These are phyloP conservation scores for Fistulina hepatica DNA, from an alignment of 1,284 basidiomycete genomes.

Conservation along the genomic window DNA sequence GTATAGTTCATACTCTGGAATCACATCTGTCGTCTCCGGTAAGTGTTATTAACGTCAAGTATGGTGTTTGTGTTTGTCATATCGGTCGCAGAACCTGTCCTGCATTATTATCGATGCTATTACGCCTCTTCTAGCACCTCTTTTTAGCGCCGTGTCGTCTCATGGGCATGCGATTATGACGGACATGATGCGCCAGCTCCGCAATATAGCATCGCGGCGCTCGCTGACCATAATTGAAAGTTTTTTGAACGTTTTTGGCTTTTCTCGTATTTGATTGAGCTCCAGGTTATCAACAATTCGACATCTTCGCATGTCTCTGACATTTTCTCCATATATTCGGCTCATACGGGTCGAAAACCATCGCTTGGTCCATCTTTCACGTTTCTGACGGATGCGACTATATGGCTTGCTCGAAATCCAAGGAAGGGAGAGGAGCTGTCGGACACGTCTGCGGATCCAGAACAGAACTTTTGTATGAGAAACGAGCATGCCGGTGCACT, in stretches of 20 bases:
- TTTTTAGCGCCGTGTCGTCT: conserved; percentile 52
- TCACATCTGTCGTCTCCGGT: conserved; percentile 9
- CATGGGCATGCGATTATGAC: conserved; percentile 72
- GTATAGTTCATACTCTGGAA: conserved; percentile 36
- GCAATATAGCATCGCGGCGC: conserved; percentile 35
- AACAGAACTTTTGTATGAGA: no score
- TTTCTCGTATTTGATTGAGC: neutral
- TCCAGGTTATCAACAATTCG: conserved; percentile 37
- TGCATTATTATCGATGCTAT: conserved; percentile 57
- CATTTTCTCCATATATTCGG: conserved; percentile 13
- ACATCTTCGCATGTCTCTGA: conserved; percentile 15
- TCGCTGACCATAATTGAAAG: conserved; percentile 42
- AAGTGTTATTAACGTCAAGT: neutral
- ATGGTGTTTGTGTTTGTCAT: neutral
- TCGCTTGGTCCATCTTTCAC: conserved; percentile 65
- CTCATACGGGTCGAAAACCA: conserved; percentile 40
- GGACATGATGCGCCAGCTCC: conserved; percentile 56
- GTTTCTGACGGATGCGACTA: conserved; percentile 57
- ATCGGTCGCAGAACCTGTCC: conserved; percentile 19
- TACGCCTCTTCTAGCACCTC: conserved; percentile 53
- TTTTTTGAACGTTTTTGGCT: conserved; percentile 5
- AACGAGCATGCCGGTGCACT: no score
- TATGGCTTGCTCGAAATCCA: conserved; percentile 57
- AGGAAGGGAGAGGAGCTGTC: no score
- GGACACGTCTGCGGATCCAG: no score